Conservation (phyloP, 495 filamentous ascomycete genomes). For the Penicillium malachiteum region DNA sequence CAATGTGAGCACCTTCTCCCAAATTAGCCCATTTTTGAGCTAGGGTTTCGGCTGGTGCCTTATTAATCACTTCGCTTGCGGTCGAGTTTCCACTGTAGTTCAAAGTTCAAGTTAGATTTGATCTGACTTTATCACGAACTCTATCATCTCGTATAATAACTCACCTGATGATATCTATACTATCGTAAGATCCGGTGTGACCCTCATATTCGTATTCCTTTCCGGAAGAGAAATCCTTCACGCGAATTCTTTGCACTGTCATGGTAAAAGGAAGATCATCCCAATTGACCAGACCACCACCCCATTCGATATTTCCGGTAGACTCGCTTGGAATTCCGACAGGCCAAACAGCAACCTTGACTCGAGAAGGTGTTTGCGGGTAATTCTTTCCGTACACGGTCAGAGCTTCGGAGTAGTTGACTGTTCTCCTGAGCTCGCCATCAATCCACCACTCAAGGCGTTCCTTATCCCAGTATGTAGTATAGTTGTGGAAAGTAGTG, state of each 20-base stretch:
- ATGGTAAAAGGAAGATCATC: constrained; percentile 58
- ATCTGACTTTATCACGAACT: constrained; percentile 2
- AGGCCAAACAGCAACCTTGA: constrained; percentile 26
- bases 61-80: constrained; percentile 30
- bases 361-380: constrained; percentile 67
- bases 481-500: constrained; percentile 71
- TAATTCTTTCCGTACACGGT: constrained; percentile 56
- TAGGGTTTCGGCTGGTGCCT: constrained; percentile 38
- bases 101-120: background rate
- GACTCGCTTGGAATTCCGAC: constrained; percentile 49
- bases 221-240: constrained; percentile 35
- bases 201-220: constrained; percentile 36
- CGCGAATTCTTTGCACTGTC: constrained; percentile 51
- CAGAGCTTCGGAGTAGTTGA: constrained; percentile 40
- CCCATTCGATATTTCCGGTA: constrained; percentile 58
- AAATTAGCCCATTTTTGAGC: constrained; percentile 59
- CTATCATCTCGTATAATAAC: constrained; percentile 19
- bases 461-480: constrained; percentile 74
- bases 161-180: constrained; percentile 49
- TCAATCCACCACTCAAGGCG: constrained; percentile 76
- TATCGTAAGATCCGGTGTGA: constrained; percentile 28
- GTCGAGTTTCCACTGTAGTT: constrained; percentile 56
- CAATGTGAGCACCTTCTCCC: constrained; percentile 44
- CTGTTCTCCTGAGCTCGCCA: constrained; percentile 62
- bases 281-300: constrained; percentile 69